Conservation (phyloP, 2,329 filamentous ascomycete species). For the Xylaria sp. region DNA sequence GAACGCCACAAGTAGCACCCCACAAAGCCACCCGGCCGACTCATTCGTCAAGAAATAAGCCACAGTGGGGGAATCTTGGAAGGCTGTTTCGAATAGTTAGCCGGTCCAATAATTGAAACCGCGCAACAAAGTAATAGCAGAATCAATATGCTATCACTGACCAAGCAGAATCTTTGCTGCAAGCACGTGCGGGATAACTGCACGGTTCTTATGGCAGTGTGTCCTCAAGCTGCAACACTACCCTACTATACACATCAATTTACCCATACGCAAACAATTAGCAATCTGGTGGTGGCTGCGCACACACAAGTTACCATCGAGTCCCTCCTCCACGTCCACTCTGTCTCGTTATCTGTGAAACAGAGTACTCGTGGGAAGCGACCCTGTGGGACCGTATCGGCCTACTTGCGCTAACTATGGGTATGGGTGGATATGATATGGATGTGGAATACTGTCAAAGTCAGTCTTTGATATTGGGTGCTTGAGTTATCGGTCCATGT, state of each 20-base stretch:
- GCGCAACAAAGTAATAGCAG: too few relatives aligned
- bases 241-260: slow-evolving; percentile 4
- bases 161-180: not conserved
- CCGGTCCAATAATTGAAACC: too few relatives aligned
- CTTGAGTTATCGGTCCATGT: not conserved
- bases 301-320: not conserved
- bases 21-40: slow-evolving; percentile 3
- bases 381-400: not conserved
- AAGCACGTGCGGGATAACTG: slow-evolving; percentile 6
- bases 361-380: too few relatives aligned
- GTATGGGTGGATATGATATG: too few relatives aligned
- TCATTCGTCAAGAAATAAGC: not conserved
- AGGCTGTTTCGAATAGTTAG: not conserved
- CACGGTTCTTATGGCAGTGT: slow-evolving; percentile 5
- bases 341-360: not conserved
- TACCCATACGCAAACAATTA: not conserved
- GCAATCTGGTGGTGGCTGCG: not conserved
- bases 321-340: not conserved
- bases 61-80: not conserved
- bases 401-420: too few relatives aligned
- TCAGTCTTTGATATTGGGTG: not conserved
- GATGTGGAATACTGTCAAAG: not conserved
- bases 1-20: not conserved
- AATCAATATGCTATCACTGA: not conserved
- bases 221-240: slow-evolving; percentile 3